A percentile compares a stretch with the other conserved stretches of the same genome.
These are phyloP conservation scores for Pichia sporocuriosa DNA, from an alignment of 805 yeast genomes.

Conservation along the genomic window DNA sequence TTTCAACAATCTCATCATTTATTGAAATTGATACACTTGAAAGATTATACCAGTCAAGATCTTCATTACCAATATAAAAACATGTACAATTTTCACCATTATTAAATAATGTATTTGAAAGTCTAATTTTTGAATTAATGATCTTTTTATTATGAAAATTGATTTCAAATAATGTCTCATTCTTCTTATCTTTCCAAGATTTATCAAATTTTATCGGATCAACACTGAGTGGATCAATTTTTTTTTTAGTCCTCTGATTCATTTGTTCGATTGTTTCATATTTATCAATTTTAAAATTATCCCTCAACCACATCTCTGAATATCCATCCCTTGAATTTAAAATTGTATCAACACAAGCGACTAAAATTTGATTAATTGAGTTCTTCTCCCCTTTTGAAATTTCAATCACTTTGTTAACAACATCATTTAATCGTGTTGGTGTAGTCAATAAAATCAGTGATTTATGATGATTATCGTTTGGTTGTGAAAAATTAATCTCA, in stretches of 20 bases:
- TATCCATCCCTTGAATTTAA: constrained; percentile 20
- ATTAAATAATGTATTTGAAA: constrained; percentile 26
- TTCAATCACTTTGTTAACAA: constrained; percentile 13
- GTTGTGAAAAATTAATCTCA: background rate
- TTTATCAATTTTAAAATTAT: constrained; percentile 11
- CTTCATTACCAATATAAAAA: constrained; percentile 15
- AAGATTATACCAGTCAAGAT: constrained; percentile 11
- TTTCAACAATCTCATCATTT: background rate
- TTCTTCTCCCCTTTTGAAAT: constrained; percentile 1
- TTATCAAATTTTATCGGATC: constrained; percentile 18
- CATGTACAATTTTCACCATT: constrained; percentile 23
- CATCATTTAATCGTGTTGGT: constrained; percentile 22
- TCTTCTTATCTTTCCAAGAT: constrained; percentile 16
- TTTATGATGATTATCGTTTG: constrained; percentile 12
- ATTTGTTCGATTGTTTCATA: constrained; percentile 12
- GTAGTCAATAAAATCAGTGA: constrained; percentile 26
- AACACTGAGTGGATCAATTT: constrained; percentile 13
- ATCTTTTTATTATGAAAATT: constrained; percentile 1
- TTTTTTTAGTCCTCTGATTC: background rate
- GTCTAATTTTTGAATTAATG: constrained; percentile 1
- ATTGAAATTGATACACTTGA: constrained; percentile 3
- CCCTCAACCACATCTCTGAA: constrained; percentile 25
- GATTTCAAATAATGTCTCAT: constrained; percentile 7
- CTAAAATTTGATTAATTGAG: constrained; percentile 14
- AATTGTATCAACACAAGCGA: constrained; percentile 26